Conservation (phyloP, 2,329 filamentous ascomycete species). For the Purpureocillium takamizusanense region DNA sequence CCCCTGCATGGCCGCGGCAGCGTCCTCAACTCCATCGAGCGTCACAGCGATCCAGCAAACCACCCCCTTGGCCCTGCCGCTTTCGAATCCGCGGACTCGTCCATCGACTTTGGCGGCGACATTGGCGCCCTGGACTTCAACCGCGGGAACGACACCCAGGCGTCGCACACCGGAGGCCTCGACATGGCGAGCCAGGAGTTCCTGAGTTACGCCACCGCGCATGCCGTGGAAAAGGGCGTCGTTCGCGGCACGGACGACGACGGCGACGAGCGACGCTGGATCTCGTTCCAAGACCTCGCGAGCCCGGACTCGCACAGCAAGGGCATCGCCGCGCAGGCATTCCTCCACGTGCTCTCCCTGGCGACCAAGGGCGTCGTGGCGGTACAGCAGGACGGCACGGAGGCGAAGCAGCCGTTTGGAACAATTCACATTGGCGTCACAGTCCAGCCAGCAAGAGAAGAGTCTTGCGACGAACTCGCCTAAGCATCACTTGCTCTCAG, state of each 20-base stretch:
- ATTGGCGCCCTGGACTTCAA: conserved; percentile 10
- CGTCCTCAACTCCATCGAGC: conserved; percentile 30
- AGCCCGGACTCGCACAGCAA: conserved; percentile 43
- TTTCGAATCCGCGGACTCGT: conserved; percentile 22
- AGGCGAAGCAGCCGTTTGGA: conserved; percentile 31
- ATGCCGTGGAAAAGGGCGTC: conserved; percentile 22
- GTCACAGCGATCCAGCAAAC: conserved; percentile 34
- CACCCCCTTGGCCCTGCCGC: conserved; percentile 22
- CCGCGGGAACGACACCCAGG: conserved; percentile 17
- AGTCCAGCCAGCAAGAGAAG: conserved; percentile 1
- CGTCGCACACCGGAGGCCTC: conserved; percentile 24
- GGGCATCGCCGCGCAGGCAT: conserved; percentile 63
- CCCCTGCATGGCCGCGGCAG: conserved; percentile 28
- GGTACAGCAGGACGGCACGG: conserved; percentile 48
- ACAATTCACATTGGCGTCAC: conserved; percentile 35
- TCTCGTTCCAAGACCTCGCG: conserved; percentile 64
- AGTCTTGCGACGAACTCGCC: too few relatives aligned
- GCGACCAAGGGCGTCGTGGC: conserved; percentile 55
- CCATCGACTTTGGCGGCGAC: conserved; percentile 15
- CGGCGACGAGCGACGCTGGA: conserved; percentile 28
- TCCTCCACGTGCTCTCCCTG: conserved; percentile 64
- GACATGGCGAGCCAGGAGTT: conserved; percentile 38
- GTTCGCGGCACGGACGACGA: conserved; percentile 23
- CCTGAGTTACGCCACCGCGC: conserved; percentile 29
- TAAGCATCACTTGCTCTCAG: too few relatives aligned